Evolutionary conservation across 2,329 filamentous ascomycete genomes (phyloP), one percentile per base, ranked within the genome.

Genomic region (Trichoderma arundinaceum): DNA sequence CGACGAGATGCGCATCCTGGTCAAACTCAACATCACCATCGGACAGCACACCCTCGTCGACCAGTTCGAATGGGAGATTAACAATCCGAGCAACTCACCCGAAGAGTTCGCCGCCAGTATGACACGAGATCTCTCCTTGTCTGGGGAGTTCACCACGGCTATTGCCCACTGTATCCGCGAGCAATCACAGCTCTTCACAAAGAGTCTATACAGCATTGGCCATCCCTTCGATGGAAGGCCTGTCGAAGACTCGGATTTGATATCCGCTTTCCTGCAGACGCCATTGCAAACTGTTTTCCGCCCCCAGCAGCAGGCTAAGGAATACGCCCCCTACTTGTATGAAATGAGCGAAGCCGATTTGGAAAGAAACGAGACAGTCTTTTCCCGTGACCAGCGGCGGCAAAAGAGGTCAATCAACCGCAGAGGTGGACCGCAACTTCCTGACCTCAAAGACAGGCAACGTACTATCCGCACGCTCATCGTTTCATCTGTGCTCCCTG

Each of bases 11-110:
- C 90, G 95, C 58, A 91, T 99, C 71, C 81, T 96, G 49, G 88
- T 99, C 78, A 98, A 97, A 78, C 84, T 99, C 58, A 97, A 98
- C 78, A 97, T 99, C 74, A 98, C 95, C 7, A 97, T 99, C 74
- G 95, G 94, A 46, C 90, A 92, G 69, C 92, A 96, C 74, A 98
- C 94, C 0, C 83, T 99, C 32, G 90, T 97, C 41, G 95, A 99
- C 74, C 95, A 98, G 76, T 98, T 99, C 68, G 95, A 99, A 78
- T 99, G 95, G 95, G 95, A 99, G 72, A 93, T 98, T 75, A 98
- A 98, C 78, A 96, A 97, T 76, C 91, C 94, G 0, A 81, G 90
- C 63, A 99, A 99, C 77, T 96, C 91, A 0, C 93, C 95, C 2
- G 95, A 99, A 78, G 92, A 96, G 66, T 99, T 99, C 76, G 95